phyloP scores from a whole-genome alignment of 371 early-diverging fungal species.

The Apophysomyces ossiformis region DNA sequence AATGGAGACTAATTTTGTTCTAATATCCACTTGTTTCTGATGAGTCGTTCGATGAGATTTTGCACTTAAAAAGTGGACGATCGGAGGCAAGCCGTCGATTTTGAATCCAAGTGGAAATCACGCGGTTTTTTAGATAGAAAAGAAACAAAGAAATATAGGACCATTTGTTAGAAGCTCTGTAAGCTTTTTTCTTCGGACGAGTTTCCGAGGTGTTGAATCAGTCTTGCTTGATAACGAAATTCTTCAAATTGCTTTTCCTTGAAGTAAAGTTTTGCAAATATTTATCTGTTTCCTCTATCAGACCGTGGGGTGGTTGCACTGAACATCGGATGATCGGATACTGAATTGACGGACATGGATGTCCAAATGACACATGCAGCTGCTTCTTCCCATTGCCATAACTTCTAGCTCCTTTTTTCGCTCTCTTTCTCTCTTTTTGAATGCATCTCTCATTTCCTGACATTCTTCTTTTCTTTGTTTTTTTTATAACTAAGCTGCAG shows the following conservation, averaged over 20 bases:
- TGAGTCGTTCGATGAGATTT: not conserved
- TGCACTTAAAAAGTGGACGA: not conserved
- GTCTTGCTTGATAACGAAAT: too few species aligned
- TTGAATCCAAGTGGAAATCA: not conserved
- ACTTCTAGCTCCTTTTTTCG: too few species aligned
- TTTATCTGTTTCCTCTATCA: too few species aligned
- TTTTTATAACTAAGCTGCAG: not conserved
- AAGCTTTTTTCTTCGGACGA: too few species aligned
- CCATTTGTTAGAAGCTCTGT: too few species aligned
- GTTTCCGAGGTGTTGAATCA: too few species aligned
- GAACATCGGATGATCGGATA: conserved; percentile 1
- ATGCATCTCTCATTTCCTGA: not conserved
- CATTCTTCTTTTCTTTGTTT: not conserved
- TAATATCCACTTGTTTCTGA: not conserved
- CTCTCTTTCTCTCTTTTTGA: too few species aligned
- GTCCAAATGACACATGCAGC: not conserved
- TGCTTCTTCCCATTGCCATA: too few species aligned
- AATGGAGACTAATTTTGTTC: not conserved
- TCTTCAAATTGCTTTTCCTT: too few species aligned
- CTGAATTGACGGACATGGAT: not conserved
- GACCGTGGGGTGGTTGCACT: not conserved
- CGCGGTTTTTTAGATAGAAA: not conserved
- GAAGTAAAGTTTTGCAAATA: too few species aligned
- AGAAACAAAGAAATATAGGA: too few species aligned
- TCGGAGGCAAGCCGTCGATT: not conserved